Evolutionary conservation across 2,329 filamentous ascomycete genomes (phyloP).

Genomic region (Neofusicoccum parvum): DNA sequence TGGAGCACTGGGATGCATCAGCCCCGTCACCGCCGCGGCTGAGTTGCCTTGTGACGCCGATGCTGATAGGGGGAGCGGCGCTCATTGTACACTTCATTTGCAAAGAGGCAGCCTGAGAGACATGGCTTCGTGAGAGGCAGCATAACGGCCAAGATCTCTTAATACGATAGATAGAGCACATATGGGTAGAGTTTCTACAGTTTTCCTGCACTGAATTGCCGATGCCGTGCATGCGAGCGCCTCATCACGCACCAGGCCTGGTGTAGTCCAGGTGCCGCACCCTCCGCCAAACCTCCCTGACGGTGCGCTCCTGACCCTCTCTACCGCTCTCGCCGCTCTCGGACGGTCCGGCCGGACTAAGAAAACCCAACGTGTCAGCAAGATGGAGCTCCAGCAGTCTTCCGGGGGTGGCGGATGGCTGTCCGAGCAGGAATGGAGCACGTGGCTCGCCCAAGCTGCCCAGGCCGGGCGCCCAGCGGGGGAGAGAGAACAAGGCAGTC

Average conservation of each 20-base stretch:
- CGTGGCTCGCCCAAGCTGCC: not conserved
- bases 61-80: not conserved
- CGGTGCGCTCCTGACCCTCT: constrained; percentile 68
- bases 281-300: constrained; percentile 72
- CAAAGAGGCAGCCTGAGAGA: not conserved
- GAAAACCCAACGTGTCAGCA: not conserved
- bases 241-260: constrained; percentile 59
- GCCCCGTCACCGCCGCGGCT: not conserved
- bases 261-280: constrained; percentile 68
- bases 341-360: constrained; percentile 65
- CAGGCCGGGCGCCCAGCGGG: not conserved
- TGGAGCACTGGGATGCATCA: not conserved
- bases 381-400: not conserved
- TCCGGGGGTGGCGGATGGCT: not conserved
- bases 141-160: not conserved
- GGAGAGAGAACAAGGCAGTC: not conserved
- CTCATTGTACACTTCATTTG: not conserved
- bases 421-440: not conserved
- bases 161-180: constrained; percentile 8
- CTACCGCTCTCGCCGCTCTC: constrained; percentile 61
- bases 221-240: constrained; percentile 31
- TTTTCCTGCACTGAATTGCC: not conserved
- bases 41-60: not conserved
- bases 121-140: not conserved
- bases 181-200: not conserved